phyloP scores from a whole-genome alignment of 73 alveolate species.

The Tetrahymena malaccensis region DNA sequence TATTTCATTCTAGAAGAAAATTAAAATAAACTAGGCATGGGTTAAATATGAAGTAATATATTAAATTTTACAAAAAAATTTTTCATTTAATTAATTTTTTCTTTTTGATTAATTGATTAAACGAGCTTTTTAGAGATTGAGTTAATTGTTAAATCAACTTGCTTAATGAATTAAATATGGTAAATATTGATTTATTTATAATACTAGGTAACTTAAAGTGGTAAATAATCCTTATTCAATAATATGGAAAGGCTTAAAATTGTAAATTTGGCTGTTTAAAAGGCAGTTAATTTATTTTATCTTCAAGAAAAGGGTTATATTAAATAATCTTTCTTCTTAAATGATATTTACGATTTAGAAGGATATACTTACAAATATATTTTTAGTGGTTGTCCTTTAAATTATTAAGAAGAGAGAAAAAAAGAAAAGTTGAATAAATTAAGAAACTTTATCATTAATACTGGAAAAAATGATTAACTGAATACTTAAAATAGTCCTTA shows the following conservation, averaged over 20 bases:
- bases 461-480: neutral
- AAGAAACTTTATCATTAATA: neutral
- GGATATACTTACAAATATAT: conserved; percentile 3
- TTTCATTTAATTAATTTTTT: no score
- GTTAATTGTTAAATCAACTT: no score
- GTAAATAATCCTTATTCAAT: conserved; percentile 4
- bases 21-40: neutral
- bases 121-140: no score
- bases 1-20: neutral
- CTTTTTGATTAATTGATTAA: neutral
- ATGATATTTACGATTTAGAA: conserved; percentile 24
- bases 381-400: neutral
- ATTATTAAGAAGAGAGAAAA: neutral
- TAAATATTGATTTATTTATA: neutral
- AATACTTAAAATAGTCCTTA: neutral
- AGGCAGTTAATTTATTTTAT: conserved; percentile 7
- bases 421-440: neutral
- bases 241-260: conserved; percentile 32
- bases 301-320: neutral
- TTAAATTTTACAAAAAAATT: neutral
- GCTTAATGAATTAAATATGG: no score
- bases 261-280: neutral
- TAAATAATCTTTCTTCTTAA: neutral
- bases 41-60: neutral
- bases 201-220: conserved; percentile 16